These are phyloP conservation scores for Thielaviopsis punctulata DNA, from an alignment of 2,329 filamentous ascomycete genomes.

Conservation along the genomic window DNA sequence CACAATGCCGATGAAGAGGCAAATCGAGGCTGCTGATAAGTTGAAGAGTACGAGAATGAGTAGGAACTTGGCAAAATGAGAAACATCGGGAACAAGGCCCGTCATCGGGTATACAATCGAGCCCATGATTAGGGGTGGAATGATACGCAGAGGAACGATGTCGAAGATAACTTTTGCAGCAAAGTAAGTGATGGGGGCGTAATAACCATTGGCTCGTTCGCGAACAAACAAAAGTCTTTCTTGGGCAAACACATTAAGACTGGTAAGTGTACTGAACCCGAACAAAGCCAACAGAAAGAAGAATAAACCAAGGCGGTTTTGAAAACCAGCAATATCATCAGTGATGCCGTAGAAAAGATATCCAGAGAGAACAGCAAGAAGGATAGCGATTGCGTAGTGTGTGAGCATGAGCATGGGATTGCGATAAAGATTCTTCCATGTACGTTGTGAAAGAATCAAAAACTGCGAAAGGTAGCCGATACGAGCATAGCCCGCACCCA, in stretches of 20 bases:
- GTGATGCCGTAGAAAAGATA: conserved; percentile 94
- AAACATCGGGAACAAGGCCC: conserved; percentile 63
- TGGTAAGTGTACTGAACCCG: conserved; percentile 90
- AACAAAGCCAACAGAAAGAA: conserved; percentile 94
- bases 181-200: conserved; percentile 86
- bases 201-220: conserved; percentile 93
- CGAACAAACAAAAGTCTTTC: conserved; percentile 83
- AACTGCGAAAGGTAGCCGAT: conserved; percentile 72
- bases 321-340: conserved; percentile 92
- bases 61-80: conserved; percentile 81
- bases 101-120: conserved; percentile 97
- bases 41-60: conserved; percentile 91
- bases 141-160: conserved; percentile 80
- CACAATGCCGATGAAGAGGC: conserved; percentile 87
- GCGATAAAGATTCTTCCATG: conserved; percentile 93
- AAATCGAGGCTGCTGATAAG: conserved; percentile 80
- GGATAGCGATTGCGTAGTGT: conserved; percentile 91
- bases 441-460: conserved; percentile 70
- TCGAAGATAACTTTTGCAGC: conserved; percentile 95
- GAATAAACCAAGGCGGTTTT: conserved; percentile 91
- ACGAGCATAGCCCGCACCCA: conserved; percentile 67
- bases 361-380: conserved; percentile 83
- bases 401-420: conserved; percentile 98
- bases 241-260: conserved; percentile 78
- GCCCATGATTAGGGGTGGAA: conserved; percentile 89